These are phyloP conservation scores for Reticulascus tulasneorum DNA, from an alignment of 2,329 filamentous ascomycete species.

Conservation along the genomic window DNA sequence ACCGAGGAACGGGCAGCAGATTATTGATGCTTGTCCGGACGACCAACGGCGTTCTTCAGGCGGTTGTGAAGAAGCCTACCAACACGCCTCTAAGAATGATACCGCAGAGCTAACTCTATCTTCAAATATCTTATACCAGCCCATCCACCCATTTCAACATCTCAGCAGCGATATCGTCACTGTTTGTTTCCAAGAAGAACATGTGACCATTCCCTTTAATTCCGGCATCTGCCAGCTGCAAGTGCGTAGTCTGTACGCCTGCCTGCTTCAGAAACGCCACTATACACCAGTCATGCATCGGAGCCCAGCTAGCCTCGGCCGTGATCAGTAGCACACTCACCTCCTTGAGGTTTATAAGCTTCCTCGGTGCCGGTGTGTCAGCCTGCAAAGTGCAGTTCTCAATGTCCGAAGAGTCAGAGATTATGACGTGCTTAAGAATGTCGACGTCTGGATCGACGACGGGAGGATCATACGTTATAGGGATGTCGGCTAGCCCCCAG, in stretches of 20 bases:
- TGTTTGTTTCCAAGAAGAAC: slow-evolving; percentile 47
- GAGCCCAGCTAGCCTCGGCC: slow-evolving; percentile 39
- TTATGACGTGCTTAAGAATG: slow-evolving; percentile 24
- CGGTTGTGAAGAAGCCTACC: no score
- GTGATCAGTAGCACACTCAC: slow-evolving; percentile 36
- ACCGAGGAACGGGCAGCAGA: no score
- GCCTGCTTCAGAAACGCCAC: slow-evolving; percentile 38
- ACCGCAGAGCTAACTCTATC: no score
- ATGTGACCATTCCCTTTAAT: slow-evolving; percentile 44
- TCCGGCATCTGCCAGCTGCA: slow-evolving; percentile 32
- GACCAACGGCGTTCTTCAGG: no score
- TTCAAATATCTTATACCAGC: no score
- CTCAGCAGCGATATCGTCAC: slow-evolving; percentile 34
- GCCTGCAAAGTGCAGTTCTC: slow-evolving; percentile 31
- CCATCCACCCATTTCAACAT: no score
- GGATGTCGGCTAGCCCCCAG: slow-evolving; percentile 46
- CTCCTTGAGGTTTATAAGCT: slow-evolving; percentile 29
- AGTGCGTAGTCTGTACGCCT: slow-evolving; percentile 27
- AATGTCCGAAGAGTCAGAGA: slow-evolving; percentile 16
- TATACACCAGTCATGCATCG: slow-evolving; percentile 40
- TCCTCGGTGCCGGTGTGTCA: slow-evolving; percentile 25
- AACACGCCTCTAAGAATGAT: no score
- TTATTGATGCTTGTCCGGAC: no score
- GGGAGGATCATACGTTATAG: slow-evolving; percentile 42
- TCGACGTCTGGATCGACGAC: slow-evolving; percentile 30